Conservation (phyloP, 2,329 filamentous ascomycete genomes). For the Epichloe aotearoae region DNA sequence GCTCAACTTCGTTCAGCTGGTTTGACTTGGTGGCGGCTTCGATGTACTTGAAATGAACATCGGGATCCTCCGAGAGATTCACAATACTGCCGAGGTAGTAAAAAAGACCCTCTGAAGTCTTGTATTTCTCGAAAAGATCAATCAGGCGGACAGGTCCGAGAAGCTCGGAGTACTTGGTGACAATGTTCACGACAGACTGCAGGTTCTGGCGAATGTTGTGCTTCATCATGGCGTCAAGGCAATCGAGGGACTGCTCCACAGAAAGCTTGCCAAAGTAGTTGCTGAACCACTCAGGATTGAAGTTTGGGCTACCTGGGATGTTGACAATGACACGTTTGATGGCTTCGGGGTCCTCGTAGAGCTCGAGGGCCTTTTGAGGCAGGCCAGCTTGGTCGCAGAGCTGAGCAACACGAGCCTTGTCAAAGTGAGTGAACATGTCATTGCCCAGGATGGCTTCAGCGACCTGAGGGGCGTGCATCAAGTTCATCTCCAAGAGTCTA, state of each 20-base stretch:
- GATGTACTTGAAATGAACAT: slow-evolving; percentile 99
- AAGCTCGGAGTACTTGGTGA: slow-evolving; percentile 95
- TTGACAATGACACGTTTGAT: slow-evolving; percentile 86
- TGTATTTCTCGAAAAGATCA: slow-evolving; percentile 93
- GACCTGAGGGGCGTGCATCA: slow-evolving; percentile 91
- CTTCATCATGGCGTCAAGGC: slow-evolving; percentile 91
- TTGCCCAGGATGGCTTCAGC: slow-evolving; percentile 96
- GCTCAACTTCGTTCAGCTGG: slow-evolving; percentile 91
- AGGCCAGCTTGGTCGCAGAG: slow-evolving; percentile 91
- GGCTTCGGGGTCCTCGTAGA: slow-evolving; percentile 79
- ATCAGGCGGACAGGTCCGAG: slow-evolving; percentile 80
- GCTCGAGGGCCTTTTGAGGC: slow-evolving; percentile 75
- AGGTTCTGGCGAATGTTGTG: slow-evolving; percentile 94
- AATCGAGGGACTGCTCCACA: slow-evolving; percentile 88
- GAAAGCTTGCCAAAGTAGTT: slow-evolving; percentile 90
- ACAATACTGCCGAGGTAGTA: slow-evolving; percentile 98
- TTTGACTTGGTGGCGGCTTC: slow-evolving; percentile 90
- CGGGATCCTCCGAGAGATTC: slow-evolving; percentile 86
- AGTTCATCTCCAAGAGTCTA: slow-evolving; percentile 91
- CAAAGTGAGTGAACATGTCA: slow-evolving; percentile 96
- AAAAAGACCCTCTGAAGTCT: slow-evolving; percentile 95
- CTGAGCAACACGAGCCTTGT: slow-evolving; percentile 75
- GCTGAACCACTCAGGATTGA: slow-evolving; percentile 82
- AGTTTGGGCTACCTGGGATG: slow-evolving; percentile 68
- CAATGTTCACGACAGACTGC: slow-evolving; percentile 85